These are phyloP conservation scores for Echeveria elegans DNA, from an alignment of 164 flowering plant genomes.

Conservation along the genomic window DNA sequence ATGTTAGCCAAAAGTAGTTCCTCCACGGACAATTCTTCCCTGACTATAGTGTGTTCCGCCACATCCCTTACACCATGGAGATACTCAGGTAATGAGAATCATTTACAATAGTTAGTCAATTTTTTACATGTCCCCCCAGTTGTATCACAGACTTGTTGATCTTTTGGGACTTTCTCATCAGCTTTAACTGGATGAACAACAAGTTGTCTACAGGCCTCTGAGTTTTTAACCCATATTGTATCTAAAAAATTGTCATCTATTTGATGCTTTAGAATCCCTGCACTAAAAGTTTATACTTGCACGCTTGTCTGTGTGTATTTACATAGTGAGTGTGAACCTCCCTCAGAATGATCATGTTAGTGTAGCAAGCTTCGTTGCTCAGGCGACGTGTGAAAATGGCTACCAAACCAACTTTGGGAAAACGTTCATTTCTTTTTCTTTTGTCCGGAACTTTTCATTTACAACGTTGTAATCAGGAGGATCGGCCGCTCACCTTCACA, in stretches of 20 bases:
- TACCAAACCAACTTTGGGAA: not conserved
- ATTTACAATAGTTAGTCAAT: constrained; percentile 47
- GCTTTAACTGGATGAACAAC: not conserved
- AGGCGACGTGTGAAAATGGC: too few species aligned
- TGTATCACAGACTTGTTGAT: not conserved
- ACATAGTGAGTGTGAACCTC: too few species aligned
- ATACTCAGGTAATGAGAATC: constrained; percentile 30
- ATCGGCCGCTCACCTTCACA: constrained; percentile 30
- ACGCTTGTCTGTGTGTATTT: too few species aligned
- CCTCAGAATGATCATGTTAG: not conserved
- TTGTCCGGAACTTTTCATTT: not conserved
- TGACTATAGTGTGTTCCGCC: constrained; percentile 21
- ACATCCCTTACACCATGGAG: constrained; percentile 18
- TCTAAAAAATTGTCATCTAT: not conserved
- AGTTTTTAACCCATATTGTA: not conserved
- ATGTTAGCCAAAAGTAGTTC: constrained; percentile 16
- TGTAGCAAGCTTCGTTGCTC: too few species aligned
- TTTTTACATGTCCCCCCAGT: constrained; percentile 12
- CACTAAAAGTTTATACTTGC: not conserved
- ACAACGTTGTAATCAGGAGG: not conserved
- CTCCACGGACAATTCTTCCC: constrained; percentile 20
- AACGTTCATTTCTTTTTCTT: not conserved
- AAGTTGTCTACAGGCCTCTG: not conserved
- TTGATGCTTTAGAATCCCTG: not conserved
- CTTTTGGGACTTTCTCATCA: constrained; percentile 10